phyloP scores from a whole-genome alignment of 148 eudicot species.

The Silene latifolia region DNA sequence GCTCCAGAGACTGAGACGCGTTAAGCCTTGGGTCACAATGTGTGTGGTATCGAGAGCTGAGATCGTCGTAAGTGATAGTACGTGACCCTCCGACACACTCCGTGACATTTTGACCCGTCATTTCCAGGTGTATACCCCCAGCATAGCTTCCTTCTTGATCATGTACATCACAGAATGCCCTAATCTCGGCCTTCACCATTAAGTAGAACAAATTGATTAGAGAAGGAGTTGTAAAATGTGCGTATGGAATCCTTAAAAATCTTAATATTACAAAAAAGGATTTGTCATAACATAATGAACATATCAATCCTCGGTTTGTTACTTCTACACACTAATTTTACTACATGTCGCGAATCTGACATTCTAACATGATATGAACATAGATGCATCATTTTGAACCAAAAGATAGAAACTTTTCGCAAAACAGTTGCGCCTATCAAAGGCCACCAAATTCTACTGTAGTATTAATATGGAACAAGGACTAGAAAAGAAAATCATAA shows the following conservation, averaged over 20 bases:
- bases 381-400: not conserved
- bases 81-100: constrained; percentile 81
- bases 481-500: not conserved
- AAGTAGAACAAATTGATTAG: constrained; percentile 4
- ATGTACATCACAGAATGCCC: constrained; percentile 78
- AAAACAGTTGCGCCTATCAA: not conserved
- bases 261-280: too few species aligned
- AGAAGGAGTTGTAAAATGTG: not conserved
- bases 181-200: constrained; percentile 50
- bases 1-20: constrained; percentile 76
- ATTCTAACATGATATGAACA: not conserved
- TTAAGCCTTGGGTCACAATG: constrained; percentile 83
- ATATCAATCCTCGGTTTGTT: too few species aligned
- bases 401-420: not conserved
- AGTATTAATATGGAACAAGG: not conserved
- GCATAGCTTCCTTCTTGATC: constrained; percentile 92
- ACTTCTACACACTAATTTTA: not conserved
- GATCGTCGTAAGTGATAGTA: constrained; percentile 69
- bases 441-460: not conserved
- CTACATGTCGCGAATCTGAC: not conserved
- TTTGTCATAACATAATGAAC: too few species aligned
- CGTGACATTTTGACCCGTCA: constrained; percentile 83
- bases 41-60: constrained; percentile 78
- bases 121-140: constrained; percentile 78
- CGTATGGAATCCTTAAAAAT: too few species aligned